Base-by-base conservation (phyloP, 768 basidiomycete species). In the Hericium coralloides region DNA sequence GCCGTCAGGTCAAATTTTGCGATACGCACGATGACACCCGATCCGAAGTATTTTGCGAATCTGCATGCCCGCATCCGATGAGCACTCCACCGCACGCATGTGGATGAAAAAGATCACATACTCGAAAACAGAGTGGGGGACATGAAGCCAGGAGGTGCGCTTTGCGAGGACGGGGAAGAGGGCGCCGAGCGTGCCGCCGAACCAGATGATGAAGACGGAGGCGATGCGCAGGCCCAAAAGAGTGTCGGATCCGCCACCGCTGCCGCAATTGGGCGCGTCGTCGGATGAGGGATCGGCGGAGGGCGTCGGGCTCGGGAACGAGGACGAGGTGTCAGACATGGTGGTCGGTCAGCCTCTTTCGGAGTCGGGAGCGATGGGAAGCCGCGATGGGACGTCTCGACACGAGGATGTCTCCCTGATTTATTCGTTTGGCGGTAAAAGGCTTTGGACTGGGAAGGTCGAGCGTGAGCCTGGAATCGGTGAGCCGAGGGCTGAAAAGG, bases 181-280 rank as follows among this genome's bases (percentile, higher is more conserved):
- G 4, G 88, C 80, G 15, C 88, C 89, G 10, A 67, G 61, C 8
- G 72, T 69, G 2, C 87, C 86, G 22, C 80, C 78, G 3, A 73
- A 65, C 57, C 89, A 74, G 65, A 92, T 82, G 63, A 93, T 75
- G 70, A 92, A 92, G 60, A 92, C 69, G 20, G 88, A 81, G 0
- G 78, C 89, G 49, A 92, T 75, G 4, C 90, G 80, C 48, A 92
- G 72, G 36, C 73, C 67, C 4, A 77, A 67, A 58, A 76, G 71
- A 2, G 74, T 69, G 60, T 80, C 69, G 18, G 74, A 72, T n/a
- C 80, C 80, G 31, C 80, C 79, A 17, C 79, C 79, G 7, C 69
- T 64, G 48, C 78, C 77, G 67, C 86, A 89, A 55, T 68, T 63
- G 20, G 48, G 53, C 10, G 53, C 15, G 39, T 38, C 48, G 18